Evolutionary conservation across 164 flowering plant species (phyloP), one percentile per base, ranked within the genome.

Genomic region (Amborella trichopoda): DNA sequence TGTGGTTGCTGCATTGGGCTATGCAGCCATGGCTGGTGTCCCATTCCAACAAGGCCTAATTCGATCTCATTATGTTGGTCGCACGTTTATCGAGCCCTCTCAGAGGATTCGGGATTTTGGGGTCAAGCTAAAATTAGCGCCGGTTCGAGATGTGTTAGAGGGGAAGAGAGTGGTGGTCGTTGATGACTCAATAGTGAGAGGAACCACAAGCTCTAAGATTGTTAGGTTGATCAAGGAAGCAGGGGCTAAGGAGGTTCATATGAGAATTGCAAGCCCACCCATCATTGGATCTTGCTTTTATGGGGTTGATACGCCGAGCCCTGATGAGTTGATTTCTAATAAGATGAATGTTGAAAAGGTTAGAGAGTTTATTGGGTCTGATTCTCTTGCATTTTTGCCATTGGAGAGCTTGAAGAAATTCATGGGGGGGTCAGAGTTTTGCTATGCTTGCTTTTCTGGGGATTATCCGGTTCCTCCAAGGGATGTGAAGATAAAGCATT

Each of bases 201-300:
- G 94, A 18, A 90, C 94, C 2, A 83, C 95, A 0, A 79, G 84
- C 8, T 81, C 91, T 2, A 86, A 83, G 54, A 90, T 90, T 59
- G 95, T 90, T 26, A 66, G 94, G 73, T 34, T 90, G 61, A 9
- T 90, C 3, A 83, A 75, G 65, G 95, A 86, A 40, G 80, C 94
- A 2, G 98, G 98, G 1, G 94, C 95, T 0, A 83, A 76, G 45
- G 97, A 90, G 63, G 93, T 90, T 37, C 95, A 86, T 46, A 86
- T 86, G 95, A 81, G 98, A 64, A 90, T 90, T 28, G 91, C 95
- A 0, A 74, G 91, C 49, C 98, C 98, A 1, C 94, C 94, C 0
- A 86, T 90, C 6, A 77, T 83, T 3, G 94, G 70, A 0, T 80
- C 95, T 13, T 84, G 94, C 44, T 88, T 80, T 46, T 88, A 88